Evolutionary conservation across 805 yeast genomes (phyloP), one percentile per base, ranked within the genome.

Genomic region (Lipomyces japonicus): DNA sequence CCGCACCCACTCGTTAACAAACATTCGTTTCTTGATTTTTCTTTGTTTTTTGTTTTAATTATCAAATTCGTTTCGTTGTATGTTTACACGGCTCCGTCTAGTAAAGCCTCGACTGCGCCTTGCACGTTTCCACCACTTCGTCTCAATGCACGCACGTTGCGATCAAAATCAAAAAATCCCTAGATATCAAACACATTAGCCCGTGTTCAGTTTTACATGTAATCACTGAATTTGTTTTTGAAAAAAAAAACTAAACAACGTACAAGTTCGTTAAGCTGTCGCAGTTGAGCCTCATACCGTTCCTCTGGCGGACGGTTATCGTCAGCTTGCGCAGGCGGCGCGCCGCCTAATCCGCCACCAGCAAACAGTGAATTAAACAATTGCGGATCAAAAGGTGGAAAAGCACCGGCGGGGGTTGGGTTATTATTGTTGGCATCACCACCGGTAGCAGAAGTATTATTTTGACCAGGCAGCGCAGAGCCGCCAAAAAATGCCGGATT

Each of bases 61-160:
- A n/a, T n/a, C n/a, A n/a, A n/a, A n/a, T n/a, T n/a, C n/a, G n/a
- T n/a, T n/a, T 28, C 10, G 32, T 28, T 14, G 26, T 19, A 21
- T 23, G 14, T 10, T 26, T 44, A 54, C 19, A 52, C 58, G 14
- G 46, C 50, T 4, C 85, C 86, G 54, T 76, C 84, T 50, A 90
- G 75, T 61, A 90, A 72, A 46, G 87, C 86, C 68, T 91, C 97
- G 44, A 91, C 75, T 9, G 98, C 98, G 40, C 97, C 97, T 71
- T 91, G 96, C 23, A 91, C 97, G 56, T 90, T 86, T 6, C 98
- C 98, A 30, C 98, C 98, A 48, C 91, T 81, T 70, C 97, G 81
- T 72, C 97, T 81, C 62, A 93, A 76, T 1, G 97, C 97, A 25
- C 81, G 82, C 22, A 93, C 89, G 64, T 93, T 93, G 60, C 86